phyloP scores from a whole-genome alignment of 805 yeast species.

The Saccharomycopsis capsularis region DNA sequence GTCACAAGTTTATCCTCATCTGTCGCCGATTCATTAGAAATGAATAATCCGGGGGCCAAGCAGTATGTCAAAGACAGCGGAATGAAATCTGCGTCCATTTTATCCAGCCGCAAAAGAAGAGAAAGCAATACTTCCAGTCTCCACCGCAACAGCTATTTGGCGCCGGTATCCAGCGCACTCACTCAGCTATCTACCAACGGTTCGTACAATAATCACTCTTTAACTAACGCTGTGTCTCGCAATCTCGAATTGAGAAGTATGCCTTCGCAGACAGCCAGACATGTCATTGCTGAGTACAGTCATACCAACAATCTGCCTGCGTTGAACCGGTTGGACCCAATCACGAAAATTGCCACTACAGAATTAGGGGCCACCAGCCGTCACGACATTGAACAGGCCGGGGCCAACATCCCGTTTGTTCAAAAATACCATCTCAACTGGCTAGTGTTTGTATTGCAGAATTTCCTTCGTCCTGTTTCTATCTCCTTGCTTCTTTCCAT shows the following conservation, averaged over 20 bases:
- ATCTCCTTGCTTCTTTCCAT: constrained; percentile 60
- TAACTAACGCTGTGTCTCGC: constrained; percentile 21
- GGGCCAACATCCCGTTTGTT: constrained; percentile 13
- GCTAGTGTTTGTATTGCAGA: constrained; percentile 35
- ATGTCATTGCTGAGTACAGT: constrained; percentile 44
- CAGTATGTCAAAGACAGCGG: neutral
- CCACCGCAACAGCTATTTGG: neutral
- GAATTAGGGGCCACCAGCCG: constrained; percentile 21
- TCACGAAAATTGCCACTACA: constrained; percentile 21
- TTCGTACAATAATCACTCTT: neutral
- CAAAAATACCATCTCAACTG: constrained; percentile 28
- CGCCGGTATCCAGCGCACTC: neutral
- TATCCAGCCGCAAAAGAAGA: neutral
- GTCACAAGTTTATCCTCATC: constrained; percentile 8
- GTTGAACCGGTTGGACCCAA: constrained; percentile 3
- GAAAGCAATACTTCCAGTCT: neutral
- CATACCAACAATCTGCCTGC: constrained; percentile 22
- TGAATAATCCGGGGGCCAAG: neutral
- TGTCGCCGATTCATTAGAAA: neutral
- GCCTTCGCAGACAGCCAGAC: constrained; percentile 38
- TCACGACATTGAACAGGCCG: constrained; percentile 20
- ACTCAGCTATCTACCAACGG: constrained; percentile 2
- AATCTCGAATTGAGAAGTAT: constrained; percentile 28
- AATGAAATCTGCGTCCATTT: neutral
- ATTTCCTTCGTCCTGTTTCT: constrained; percentile 66